Evolutionary conservation across 2,329 filamentous ascomycete species (phyloP).

Genomic region (Xylaria sp.): DNA sequence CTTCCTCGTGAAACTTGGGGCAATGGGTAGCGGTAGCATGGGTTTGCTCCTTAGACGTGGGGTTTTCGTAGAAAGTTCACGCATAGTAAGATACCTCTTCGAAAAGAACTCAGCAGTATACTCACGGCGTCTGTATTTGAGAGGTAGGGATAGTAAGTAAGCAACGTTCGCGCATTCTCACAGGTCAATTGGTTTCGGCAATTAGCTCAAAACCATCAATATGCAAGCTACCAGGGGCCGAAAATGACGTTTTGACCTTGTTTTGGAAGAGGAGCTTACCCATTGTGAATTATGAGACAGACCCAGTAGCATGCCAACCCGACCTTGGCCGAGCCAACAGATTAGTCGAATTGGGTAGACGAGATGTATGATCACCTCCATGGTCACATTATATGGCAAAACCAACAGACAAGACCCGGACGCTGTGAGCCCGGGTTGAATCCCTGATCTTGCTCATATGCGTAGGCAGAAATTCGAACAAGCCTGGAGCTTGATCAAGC

Average conservation of each 20-base stretch:
- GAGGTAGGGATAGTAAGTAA: not conserved
- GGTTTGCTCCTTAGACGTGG: not conserved
- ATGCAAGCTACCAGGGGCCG: constrained; percentile 20
- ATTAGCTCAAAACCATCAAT: too few species aligned
- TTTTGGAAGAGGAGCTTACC: constrained; percentile 15
- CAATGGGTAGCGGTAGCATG: not conserved
- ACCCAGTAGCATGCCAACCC: constrained; percentile 4
- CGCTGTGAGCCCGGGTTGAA: constrained; percentile 7
- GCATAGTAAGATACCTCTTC: not conserved
- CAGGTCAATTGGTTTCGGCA: not conserved
- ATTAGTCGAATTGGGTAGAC: constrained; percentile 1
- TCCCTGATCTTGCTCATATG: constrained; percentile 13
- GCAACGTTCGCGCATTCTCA: not conserved
- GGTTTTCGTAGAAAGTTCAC: constrained; percentile 4
- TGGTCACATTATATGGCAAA: constrained; percentile 5
- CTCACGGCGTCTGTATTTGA: not conserved
- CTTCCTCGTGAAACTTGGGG: constrained; percentile 11
- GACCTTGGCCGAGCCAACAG: constrained; percentile 10
- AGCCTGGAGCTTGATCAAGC: constrained; percentile 5
- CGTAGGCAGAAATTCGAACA: constrained; percentile 7
- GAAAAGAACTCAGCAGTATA: not conserved
- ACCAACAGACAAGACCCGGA: constrained; percentile 11
- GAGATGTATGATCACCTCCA: constrained; percentile 25
- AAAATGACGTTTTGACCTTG: constrained; percentile 29
- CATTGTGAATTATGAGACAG: constrained; percentile 25